Evolutionary conservation across 768 basidiomycete species (phyloP).

Genomic region (Ramaria sp.): DNA sequence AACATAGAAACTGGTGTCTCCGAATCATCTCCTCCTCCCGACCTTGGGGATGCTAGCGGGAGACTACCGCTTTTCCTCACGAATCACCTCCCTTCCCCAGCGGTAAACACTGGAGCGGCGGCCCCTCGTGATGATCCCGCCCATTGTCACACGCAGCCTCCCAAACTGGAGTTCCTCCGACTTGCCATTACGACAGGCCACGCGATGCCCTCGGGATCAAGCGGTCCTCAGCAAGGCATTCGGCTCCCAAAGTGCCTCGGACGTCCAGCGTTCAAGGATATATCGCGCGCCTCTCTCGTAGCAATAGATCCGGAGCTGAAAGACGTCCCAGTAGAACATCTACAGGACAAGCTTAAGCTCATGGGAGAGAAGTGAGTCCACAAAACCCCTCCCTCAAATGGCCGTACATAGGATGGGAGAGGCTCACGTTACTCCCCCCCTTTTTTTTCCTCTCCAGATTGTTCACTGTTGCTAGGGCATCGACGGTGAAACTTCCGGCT

Average conservation of each 20-base stretch:
- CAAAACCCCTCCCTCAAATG: too few species aligned
- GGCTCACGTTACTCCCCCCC: too few species aligned
- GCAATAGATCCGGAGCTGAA: conserved; percentile 41
- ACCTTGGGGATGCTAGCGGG: not conserved
- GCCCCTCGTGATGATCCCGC: too few species aligned
- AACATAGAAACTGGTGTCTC: conserved; percentile 3
- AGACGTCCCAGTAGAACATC: conserved; percentile 50
- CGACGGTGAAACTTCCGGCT: not conserved
- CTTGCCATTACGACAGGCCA: too few species aligned
- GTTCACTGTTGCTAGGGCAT: not conserved
- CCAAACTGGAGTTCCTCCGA: too few species aligned
- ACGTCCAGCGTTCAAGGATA: conserved; percentile 47
- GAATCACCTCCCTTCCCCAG: not conserved
- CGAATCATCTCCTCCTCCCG: not conserved
- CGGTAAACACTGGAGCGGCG: not conserved
- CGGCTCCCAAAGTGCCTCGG: conserved; percentile 53
- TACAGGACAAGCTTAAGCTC: conserved; percentile 38
- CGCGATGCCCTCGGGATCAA: not conserved
- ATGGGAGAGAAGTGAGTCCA: conserved; percentile 36
- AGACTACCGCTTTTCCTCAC: not conserved
- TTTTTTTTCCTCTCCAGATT: too few species aligned
- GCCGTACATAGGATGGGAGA: too few species aligned
- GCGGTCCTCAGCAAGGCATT: not conserved
- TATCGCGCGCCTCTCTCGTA: conserved; percentile 41
- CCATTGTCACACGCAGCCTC: not conserved